Evolutionary conservation across 768 basidiomycete species (phyloP), one percentile per base, ranked within the genome.

Genomic region (Russula griseocarnosa): DNA sequence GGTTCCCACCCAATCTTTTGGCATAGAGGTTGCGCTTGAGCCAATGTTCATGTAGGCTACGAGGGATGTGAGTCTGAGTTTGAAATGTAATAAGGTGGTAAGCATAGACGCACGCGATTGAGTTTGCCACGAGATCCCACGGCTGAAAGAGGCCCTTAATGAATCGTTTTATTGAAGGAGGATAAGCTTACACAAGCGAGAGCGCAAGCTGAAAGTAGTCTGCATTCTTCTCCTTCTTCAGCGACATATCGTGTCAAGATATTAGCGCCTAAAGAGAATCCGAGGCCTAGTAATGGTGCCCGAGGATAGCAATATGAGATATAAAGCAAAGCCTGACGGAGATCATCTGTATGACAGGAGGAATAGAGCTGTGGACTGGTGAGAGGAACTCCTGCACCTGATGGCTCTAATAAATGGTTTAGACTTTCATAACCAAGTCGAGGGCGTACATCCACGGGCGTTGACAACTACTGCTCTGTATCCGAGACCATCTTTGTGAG

Each of bases 181-280:
- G 62, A 61, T 26, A 60, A 51, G 79, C 88, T 73, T 76, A 94
- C 87, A 75, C 91, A 90, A 72, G 78, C 90, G 20, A 94, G 76
- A 20, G 81, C 83, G 75, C 86, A 87, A 34, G 83, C 89, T 5
- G 86, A 83, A 58, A 74, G 74, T 36, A 94, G 73, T 63, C 88
- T 82, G 70, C 84, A 83, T 24, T 77, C 70, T 42, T 78, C 78
- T 16, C 89, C 86, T 72, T 96, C 90, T 75, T 96, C 88, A 5
- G 89, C 93, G 56, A 95, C 76, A 74, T 97, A 97, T 66, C 92
- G 82, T 38, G 93, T 89, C 69, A 98, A 76, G 40, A 98, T 89
- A 72, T 92, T 93, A 49, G 94, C 90, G 49, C 96, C 97, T 42
- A 99, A 83, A 5, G 94, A 97, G 78, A 96, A 98, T 8, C 95